Percentiles rank a stretch among this genome's conserved stretches.
These are phyloP conservation scores for Ascobolus immersus DNA, from an alignment of 495 filamentous ascomycete species.

Conservation along the genomic window DNA sequence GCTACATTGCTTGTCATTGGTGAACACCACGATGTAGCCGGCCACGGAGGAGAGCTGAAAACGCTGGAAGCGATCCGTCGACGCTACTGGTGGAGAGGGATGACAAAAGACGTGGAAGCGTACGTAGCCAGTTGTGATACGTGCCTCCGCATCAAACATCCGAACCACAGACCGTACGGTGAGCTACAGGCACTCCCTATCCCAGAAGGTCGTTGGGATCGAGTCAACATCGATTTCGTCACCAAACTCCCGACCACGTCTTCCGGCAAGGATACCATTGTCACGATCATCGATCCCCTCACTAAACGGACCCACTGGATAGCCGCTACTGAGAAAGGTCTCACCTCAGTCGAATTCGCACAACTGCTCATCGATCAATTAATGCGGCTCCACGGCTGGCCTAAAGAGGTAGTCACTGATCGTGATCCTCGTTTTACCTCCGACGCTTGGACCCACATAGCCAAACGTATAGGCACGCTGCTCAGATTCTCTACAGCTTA, in stretches of 20 bases:
- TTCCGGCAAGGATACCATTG: background rate
- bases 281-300: slow-evolving; percentile 1
- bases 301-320: slow-evolving; percentile 3
- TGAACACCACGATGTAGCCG: slow-evolving; percentile 1
- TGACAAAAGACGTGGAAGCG: background rate
- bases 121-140: background rate
- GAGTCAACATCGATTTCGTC: slow-evolving; percentile 4
- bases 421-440: too few species aligned
- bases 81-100: background rate
- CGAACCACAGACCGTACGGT: background rate
- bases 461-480: too few species aligned
- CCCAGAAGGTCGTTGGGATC: background rate
- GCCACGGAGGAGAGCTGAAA: background rate
- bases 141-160: background rate
- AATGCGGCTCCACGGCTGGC: too few species aligned
- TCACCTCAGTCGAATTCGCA: background rate
- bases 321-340: background rate
- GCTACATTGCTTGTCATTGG: too few species aligned
- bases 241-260: background rate
- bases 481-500: too few species aligned
- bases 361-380: too few species aligned
- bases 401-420: too few species aligned
- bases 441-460: too few species aligned
- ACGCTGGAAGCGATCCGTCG: background rate
- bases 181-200: background rate